Percentiles rank a stretch among this genome's conserved stretches.
phyloP scores from a whole-genome alignment of 1,139 yeast genomes.

The Protomyces arabidopsidicola region DNA sequence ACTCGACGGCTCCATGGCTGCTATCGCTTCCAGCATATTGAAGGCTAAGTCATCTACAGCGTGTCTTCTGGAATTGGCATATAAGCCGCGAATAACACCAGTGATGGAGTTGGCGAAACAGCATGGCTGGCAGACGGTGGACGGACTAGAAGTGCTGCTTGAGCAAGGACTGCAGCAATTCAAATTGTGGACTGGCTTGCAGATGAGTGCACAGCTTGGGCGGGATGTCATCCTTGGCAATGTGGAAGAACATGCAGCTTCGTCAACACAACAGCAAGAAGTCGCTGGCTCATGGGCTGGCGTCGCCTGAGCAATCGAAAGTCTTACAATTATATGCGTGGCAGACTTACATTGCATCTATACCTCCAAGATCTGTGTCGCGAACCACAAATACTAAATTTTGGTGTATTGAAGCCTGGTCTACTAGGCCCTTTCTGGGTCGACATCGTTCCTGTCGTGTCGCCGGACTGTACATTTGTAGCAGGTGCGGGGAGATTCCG shows the following conservation, averaged over 20 bases:
- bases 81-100: constrained; percentile 81
- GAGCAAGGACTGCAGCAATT: constrained; percentile 91
- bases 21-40: constrained; percentile 40
- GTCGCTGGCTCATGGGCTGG: neutral
- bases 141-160: constrained; percentile 87
- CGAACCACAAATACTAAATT: too few species aligned
- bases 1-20: constrained; percentile 52
- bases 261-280: neutral
- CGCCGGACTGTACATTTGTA: too few species aligned
- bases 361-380: too few species aligned
- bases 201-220: neutral
- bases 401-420: too few species aligned
- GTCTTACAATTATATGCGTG: too few species aligned
- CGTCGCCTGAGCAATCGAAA: neutral
- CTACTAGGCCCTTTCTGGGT: too few species aligned
- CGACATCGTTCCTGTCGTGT: neutral
- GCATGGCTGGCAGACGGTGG: constrained; percentile 63
- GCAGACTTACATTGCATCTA: too few species aligned
- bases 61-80: constrained; percentile 80
- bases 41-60: constrained; percentile 35
- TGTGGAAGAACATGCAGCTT: neutral
- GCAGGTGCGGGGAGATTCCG: too few species aligned
- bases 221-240: neutral
- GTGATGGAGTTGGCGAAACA: constrained; percentile 71
- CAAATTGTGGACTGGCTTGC: constrained; percentile 63